Evolutionary conservation across 257 asterid genomes (phyloP).

Genomic region (Rubia yunnanensis): DNA sequence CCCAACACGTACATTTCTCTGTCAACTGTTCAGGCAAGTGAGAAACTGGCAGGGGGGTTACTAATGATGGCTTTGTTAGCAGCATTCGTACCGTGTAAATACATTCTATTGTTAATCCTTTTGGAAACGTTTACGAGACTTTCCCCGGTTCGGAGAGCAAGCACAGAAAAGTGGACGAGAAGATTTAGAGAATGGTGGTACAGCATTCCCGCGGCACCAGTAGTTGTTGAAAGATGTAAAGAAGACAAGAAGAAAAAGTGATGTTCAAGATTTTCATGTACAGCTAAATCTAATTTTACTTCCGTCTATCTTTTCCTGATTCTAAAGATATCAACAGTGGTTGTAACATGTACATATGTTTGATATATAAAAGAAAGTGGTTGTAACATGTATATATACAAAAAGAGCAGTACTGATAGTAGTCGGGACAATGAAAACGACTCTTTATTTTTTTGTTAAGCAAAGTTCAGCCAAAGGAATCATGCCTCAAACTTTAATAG

Average conservation of each 20-base stretch:
- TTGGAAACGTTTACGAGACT: constrained; percentile 60
- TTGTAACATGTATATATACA: constrained; percentile 15
- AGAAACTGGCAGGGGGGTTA: constrained; percentile 50
- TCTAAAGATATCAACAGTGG: neutral
- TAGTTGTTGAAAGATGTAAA: constrained; percentile 42
- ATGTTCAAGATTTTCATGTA: constrained; percentile 1
- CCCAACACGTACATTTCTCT: neutral
- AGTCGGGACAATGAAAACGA: neutral
- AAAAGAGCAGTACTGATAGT: neutral
- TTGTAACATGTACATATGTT: constrained; percentile 17
- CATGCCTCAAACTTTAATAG: too few relatives aligned
- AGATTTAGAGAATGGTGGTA: constrained; percentile 94
- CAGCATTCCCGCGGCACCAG: constrained; percentile 95
- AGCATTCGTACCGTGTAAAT: constrained; percentile 52
- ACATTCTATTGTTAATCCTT: constrained; percentile 40
- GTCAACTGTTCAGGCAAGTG: constrained; percentile 57
- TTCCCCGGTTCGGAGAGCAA: constrained; percentile 59
- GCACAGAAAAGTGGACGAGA: constrained; percentile 77
- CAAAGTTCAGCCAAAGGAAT: too few relatives aligned
- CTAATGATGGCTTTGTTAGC: constrained; percentile 41
- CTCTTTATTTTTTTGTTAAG: too few relatives aligned
- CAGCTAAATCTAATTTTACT: neutral
- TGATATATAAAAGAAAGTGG: neutral
- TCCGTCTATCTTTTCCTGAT: neutral
- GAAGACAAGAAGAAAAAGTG: constrained; percentile 72